Base-by-base conservation (phyloP, 1,139 yeast species). In the Pichiaceae sp. region DNA sequence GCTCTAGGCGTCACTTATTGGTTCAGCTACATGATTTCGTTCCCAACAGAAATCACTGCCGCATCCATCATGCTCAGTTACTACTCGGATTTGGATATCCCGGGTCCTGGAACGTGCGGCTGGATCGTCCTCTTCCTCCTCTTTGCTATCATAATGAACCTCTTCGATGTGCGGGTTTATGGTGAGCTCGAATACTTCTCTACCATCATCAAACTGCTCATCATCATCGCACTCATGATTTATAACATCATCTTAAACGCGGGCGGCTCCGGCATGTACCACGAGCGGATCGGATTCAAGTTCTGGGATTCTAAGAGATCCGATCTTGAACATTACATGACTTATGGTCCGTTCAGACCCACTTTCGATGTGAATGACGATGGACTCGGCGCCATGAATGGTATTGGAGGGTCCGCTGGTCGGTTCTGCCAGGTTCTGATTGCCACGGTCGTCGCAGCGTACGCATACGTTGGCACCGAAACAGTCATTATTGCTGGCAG, bases 401-500 rank as follows among this genome's bases (percentile, higher is more conserved):
- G 85, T 0, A 72, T 78, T 21, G 77, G 72, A 1, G 93, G 95
- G 2, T 57, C 64, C 30, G 52, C 63, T 21, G 95, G 94, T 0
- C 60, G 85, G 29, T 68, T 84, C 38, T 59, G 80, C 38, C 80
- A 86, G 29, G 60, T 83, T 17, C 47, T 82, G 40, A 72, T 76
- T 1, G 85, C 91, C 0, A 60, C 77, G 1, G 62, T 77, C 37
- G 73, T 77, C 19, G 79, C 87, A 0, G 68, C 84, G 0, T 82
- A 79, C 52, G 79, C 93, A 0, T 84, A 78, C 50, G 74, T 80
- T 39, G 95, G 95, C 0, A 78, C 89, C 0, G 95, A 84, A 49
- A 76, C 81, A 43, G 93, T 85, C 19, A 79, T 83, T 46, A 75
- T 85, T 41, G 89, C 94, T 1, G 91, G 94, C 2, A 84, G 91